Percentiles rank a stretch among this genome's conserved stretches.
Evolutionary conservation across 2,329 filamentous ascomycete species (phyloP).

Genomic region (Cladorrhinum sp.): DNA sequence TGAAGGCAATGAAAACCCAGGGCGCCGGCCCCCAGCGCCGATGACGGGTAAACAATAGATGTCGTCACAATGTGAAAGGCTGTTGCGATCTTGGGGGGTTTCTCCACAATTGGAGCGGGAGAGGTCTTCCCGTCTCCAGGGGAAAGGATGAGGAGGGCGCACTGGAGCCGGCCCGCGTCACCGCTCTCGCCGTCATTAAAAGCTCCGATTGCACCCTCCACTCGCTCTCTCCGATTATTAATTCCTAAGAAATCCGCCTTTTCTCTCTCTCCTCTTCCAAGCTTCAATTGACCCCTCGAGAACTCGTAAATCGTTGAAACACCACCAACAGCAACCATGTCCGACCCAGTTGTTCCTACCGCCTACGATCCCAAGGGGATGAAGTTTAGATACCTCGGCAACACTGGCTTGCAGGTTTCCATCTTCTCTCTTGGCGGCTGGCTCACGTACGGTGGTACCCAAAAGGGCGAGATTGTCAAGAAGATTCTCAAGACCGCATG

Average conservation of each 20-base stretch:
- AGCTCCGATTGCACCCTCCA: not conserved
- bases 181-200: conserved; percentile 3
- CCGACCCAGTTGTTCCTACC: conserved; percentile 22
- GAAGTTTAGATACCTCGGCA: conserved; percentile 70
- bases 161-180: not conserved
- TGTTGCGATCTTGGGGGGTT: conserved; percentile 16
- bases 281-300: not conserved
- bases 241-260: not conserved
- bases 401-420: conserved; percentile 70
- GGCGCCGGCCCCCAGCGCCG: not conserved
- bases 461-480: conserved; percentile 38
- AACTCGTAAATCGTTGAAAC: not conserved
- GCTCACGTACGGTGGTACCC: conserved; percentile 67
- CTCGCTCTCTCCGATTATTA: not conserved
- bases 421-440: conserved; percentile 68
- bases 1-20: not conserved
- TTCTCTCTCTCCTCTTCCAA: not conserved
- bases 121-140: not conserved
- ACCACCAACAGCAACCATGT: conserved; percentile 20
- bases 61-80: conserved; percentile 23
- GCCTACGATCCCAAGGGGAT: conserved; percentile 44
- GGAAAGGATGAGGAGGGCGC: not conserved
- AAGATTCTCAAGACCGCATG: conserved; percentile 47
- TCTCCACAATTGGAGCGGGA: conserved; percentile 10
- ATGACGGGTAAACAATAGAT: conserved; percentile 15